A percentile compares a stretch with the other conserved stretches of the same genome.
These are phyloP conservation scores for Neofusicoccum laricinum DNA, from an alignment of 2,329 filamentous ascomycete genomes.

Conservation along the genomic window DNA sequence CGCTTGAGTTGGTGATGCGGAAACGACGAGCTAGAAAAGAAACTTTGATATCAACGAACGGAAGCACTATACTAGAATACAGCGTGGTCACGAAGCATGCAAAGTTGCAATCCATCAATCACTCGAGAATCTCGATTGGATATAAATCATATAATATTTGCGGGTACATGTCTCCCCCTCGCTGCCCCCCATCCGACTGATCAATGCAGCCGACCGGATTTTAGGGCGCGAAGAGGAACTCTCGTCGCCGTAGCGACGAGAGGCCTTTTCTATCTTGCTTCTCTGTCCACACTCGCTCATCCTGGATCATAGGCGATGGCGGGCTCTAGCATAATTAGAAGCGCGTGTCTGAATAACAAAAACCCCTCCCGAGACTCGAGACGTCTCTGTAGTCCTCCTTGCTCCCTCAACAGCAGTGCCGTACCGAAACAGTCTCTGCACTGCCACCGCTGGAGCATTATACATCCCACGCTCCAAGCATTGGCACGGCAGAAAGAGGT, in stretches of 20 bases:
- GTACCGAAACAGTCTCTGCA: not conserved
- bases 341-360: constrained; percentile 22
- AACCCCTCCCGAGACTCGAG: no score
- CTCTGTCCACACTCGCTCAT: constrained; percentile 57
- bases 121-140: not conserved
- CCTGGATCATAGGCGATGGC: constrained; percentile 49
- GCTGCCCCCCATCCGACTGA: constrained; percentile 14
- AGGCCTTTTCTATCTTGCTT: constrained; percentile 46
- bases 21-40: not conserved
- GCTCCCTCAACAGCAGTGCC: no score
- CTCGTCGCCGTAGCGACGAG: not conserved
- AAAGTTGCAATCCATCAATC: no score
- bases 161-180: not conserved
- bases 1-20: not conserved
- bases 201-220: constrained; percentile 10
- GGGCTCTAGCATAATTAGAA: constrained; percentile 57
- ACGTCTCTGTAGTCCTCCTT: no score
- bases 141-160: not conserved
- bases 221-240: constrained; percentile 8
- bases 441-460: not conserved
- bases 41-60: not conserved
- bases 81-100: no score
- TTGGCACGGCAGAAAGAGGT: not conserved
- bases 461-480: not conserved
- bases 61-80: not conserved